These are phyloP conservation scores for Cerrena zonata DNA, from an alignment of 1,284 basidiomycete species.

Conservation along the genomic window DNA sequence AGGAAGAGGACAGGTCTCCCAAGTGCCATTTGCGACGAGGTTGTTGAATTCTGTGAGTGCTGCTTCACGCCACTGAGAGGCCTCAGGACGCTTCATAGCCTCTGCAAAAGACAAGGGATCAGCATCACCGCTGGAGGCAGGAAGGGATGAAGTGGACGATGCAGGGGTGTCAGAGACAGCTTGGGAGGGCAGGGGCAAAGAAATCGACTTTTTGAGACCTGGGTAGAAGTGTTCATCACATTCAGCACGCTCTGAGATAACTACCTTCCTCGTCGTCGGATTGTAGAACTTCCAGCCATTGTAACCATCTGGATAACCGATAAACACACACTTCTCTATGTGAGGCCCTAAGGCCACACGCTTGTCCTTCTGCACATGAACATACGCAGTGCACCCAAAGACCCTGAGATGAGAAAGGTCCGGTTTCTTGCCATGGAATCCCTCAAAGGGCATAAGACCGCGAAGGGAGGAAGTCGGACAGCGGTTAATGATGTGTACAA, in stretches of 20 bases:
- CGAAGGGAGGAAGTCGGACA: constrained; percentile 13
- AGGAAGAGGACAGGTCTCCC: constrained; percentile 2
- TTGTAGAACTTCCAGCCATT: constrained; percentile 30
- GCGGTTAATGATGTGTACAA: constrained; percentile 22
- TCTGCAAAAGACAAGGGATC: neutral
- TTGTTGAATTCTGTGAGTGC: neutral
- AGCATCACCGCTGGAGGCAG: neutral
- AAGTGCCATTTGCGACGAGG: constrained; percentile 6
- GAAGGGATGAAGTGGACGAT: neutral
- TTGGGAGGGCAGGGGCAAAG: neutral
- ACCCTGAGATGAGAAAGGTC: constrained; percentile 12
- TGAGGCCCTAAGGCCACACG: constrained; percentile 23
- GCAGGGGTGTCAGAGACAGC: neutral
- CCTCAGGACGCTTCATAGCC: constrained; percentile 1
- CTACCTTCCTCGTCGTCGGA: constrained; percentile 15
- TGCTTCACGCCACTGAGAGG: neutral
- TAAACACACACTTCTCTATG: constrained; percentile 30
- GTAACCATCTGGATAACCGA: constrained; percentile 29
- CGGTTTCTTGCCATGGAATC: constrained; percentile 7
- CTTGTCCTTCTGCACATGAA: constrained; percentile 29
- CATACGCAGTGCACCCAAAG: constrained; percentile 28
- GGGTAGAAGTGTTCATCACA: constrained; percentile 25
- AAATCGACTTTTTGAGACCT: constrained; percentile 3
- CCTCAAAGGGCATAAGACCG: constrained; percentile 16
- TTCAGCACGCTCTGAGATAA: constrained; percentile 22